Base-by-base conservation (phyloP, 2,329 filamentous ascomycete species). In the Monilinia vaccinii-corymbosi region DNA sequence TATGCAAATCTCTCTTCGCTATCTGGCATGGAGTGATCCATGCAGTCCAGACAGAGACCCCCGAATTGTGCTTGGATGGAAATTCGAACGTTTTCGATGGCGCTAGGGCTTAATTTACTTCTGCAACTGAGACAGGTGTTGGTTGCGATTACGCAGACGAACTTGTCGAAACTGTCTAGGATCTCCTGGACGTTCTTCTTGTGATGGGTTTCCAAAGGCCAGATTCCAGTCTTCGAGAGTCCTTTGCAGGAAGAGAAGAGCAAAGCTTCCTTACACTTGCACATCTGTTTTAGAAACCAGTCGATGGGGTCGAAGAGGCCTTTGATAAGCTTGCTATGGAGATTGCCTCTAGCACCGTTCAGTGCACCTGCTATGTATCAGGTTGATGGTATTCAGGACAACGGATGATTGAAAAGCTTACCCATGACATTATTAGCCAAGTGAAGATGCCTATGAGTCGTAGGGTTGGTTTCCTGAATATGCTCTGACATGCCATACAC, bases 1-100 rank as follows among this genome's bases (percentile, higher is more conserved):
- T 65, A 65, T 18, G 60, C 61, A 3, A 51, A 23, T 40, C 57
- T 50, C 14, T 46, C 8, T 23, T 40, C 58, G 2, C 50, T 34
- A 18, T 62, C 61, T 2, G 48, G 46, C 23, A 11, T 55, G 0
- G 34, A 34, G 13, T 34, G 25, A 9, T 59, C 32, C 56, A 65
- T 63, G 23, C 61, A 65, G 32, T 64, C 61, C 3, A 65, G 34
- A 38, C 64, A 65, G 2, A 65, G 38, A 13, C 64, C 62, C 18
- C 61, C 21, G 23, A 63, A 65, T 13, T 63, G 21, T 7, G 18
- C 14, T 21, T 55, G 34, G 3, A 55, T 28, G 14, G n/a, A 9
- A 21, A 3, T 9, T 34, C 31, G n/a, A 36, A 50, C 32, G 2
- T 11, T n/a, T 6, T 9, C 32, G 13, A 50, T 16, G 18, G n/a